phyloP scores from a whole-genome alignment of 1,284 basidiomycete species.

The Ustilago hordei region DNA sequence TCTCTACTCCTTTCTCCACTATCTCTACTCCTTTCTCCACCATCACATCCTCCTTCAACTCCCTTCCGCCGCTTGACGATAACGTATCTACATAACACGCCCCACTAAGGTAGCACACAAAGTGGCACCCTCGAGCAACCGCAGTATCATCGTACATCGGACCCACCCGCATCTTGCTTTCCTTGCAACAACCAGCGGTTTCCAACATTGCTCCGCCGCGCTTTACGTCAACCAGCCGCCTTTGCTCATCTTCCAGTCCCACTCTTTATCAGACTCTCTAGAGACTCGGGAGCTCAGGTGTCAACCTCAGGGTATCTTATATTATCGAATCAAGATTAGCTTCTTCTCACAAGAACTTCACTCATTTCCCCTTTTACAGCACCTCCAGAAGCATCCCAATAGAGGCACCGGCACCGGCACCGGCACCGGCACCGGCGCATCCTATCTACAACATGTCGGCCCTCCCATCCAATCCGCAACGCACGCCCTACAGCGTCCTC shows the following conservation, averaged over 20 bases:
- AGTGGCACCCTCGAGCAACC: background rate
- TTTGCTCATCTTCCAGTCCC: background rate
- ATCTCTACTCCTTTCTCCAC: background rate
- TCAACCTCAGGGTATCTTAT: background rate
- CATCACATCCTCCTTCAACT: background rate
- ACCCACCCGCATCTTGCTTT: background rate
- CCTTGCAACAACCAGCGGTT: background rate
- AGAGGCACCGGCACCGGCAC: background rate
- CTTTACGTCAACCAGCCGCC: background rate
- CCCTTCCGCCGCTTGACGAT: no score
- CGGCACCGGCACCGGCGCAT: background rate
- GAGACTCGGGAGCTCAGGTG: background rate
- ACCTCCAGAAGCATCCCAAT: background rate
- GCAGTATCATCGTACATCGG: background rate
- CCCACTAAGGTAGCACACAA: background rate
- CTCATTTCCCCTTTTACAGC: no score
- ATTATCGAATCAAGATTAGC: no score
- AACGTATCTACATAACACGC: background rate
- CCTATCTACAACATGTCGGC: conserved; percentile 22
- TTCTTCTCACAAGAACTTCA: no score
- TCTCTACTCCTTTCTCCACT: background rate
- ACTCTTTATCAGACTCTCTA: background rate
- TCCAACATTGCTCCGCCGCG: background rate
- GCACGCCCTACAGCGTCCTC: conserved; percentile 63
- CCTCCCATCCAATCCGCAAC: conserved; percentile 28